Evolutionary conservation across 1,139 yeast species (phyloP), one percentile per base, ranked within the genome.

Genomic region (Diutina sp.): DNA sequence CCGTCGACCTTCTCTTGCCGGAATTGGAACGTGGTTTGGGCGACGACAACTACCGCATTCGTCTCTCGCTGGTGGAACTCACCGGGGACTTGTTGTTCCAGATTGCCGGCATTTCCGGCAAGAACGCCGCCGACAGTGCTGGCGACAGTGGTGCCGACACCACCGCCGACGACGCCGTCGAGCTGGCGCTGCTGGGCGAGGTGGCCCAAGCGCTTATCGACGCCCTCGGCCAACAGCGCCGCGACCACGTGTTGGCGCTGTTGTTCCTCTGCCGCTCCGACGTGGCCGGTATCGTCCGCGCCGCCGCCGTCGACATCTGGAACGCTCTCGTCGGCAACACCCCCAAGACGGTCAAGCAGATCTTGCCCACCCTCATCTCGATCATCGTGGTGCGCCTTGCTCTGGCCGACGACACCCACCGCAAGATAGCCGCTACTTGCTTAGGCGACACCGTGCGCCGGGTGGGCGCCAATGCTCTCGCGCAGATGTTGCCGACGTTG

Each of bases 1-100:
- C 99, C 11, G 91, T 95, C 60, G 99, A 93, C 67, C 77, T 95
- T 64, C 78, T 95, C 64, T 78, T 95, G 58, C 99, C 99, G 44
- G 99, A 93, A 70, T 79, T 95, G 61, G 98, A 93, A 70, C 78
- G 78, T 58, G 99, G 99, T 54, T 76, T 95, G 68, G 83, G 91
- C 56, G 96, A 90, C 69, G 73, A 78, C 61, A 87, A 84, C 65
- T 83, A 89, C 72, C 84, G 98, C 68, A 93, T 95, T 66, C 84
- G 99, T 70, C 77, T 91, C 60, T 87, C 97, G 1, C 90, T 97
- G 46, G 95, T 93, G 56, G 97, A 91, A 71, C 87, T 95, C 64
- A 86, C 97, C n/a, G 99, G 99, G 63, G 99, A 95, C 64, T 77
- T 95, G 66, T 77, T 95, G 63, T 91, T 88, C 84, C 96, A 93